Percentiles rank a stretch among this genome's conserved stretches.
phyloP scores from a whole-genome alignment of 441 rosid genomes.

The Eutrema salsugineum region DNA sequence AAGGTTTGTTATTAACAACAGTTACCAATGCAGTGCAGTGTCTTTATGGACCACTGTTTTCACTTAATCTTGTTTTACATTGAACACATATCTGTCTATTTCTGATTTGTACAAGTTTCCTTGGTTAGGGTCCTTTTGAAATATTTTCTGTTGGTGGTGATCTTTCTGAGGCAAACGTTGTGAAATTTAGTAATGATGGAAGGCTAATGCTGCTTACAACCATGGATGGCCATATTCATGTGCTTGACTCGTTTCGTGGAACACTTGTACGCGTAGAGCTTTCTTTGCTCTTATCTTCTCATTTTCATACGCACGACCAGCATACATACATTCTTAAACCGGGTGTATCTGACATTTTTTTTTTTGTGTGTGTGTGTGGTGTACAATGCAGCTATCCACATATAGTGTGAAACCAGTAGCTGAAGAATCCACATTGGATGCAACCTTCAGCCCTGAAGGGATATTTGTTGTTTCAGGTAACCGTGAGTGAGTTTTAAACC shows the following conservation, averaged over 20 bases:
- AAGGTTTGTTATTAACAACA: constrained; percentile 47
- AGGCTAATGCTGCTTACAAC: constrained; percentile 93
- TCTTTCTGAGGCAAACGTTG: constrained; percentile 76
- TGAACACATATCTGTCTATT: neutral
- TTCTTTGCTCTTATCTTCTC: neutral
- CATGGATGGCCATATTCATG: constrained; percentile 80
- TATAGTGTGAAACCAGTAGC: constrained; percentile 84
- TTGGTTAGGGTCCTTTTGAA: constrained; percentile 77
- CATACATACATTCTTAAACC: neutral
- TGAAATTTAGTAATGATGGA: constrained; percentile 91
- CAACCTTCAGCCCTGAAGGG: constrained; percentile 97
- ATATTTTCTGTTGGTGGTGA: constrained; percentile 86
- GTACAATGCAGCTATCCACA: constrained; percentile 57
- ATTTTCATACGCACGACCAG: neutral
- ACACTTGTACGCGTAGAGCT: constrained; percentile 54
- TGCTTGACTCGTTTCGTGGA: constrained; percentile 94
- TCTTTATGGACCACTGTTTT: neutral
- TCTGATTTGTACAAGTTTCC: constrained; percentile 1
- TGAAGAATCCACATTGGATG: constrained; percentile 77
- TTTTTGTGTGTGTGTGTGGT: no score
- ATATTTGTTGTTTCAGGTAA: constrained; percentile 88
- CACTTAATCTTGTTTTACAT: neutral
- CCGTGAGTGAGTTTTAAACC: neutral
- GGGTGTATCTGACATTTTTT: neutral
- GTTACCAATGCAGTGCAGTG: neutral